phyloP scores from a whole-genome alignment of 176 grass and related monocot species.

The Phragmites australis region DNA sequence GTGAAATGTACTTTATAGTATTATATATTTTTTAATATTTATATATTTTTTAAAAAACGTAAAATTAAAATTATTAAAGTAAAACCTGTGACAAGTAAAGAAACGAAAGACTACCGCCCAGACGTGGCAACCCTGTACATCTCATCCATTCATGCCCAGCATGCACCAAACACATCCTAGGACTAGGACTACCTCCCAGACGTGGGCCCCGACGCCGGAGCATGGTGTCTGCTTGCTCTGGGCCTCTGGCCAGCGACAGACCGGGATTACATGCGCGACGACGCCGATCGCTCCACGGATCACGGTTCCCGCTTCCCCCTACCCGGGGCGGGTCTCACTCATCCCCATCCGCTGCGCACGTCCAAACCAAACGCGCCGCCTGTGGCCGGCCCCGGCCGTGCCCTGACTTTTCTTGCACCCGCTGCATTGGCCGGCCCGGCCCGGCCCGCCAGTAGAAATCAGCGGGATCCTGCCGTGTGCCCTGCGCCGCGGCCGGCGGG shows the following conservation, averaged over 20 bases:
- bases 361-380: neutral
- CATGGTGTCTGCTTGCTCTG: neutral
- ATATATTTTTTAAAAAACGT: no score
- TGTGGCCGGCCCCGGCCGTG: conserved; percentile 23
- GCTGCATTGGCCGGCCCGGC: neutral
- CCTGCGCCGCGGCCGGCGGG: neutral
- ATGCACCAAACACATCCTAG: no score
- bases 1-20: no score
- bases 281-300: conserved; percentile 9
- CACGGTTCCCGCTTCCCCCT: neutral
- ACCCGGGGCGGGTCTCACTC: neutral
- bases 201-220: neutral
- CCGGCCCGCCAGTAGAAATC: neutral
- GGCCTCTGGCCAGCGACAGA: conserved; percentile 27
- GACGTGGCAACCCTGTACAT: no score
- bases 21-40: no score
- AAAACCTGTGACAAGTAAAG: no score
- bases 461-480: neutral
- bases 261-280: conserved; percentile 43
- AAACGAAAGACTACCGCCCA: neutral
- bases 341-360: conserved; percentile 29
- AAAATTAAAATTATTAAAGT: no score
- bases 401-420: neutral
- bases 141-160: no score
- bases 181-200: neutral